Evolutionary conservation across 2,329 filamentous ascomycete species (phyloP).

Genomic region (Fusarium annulatum): DNA sequence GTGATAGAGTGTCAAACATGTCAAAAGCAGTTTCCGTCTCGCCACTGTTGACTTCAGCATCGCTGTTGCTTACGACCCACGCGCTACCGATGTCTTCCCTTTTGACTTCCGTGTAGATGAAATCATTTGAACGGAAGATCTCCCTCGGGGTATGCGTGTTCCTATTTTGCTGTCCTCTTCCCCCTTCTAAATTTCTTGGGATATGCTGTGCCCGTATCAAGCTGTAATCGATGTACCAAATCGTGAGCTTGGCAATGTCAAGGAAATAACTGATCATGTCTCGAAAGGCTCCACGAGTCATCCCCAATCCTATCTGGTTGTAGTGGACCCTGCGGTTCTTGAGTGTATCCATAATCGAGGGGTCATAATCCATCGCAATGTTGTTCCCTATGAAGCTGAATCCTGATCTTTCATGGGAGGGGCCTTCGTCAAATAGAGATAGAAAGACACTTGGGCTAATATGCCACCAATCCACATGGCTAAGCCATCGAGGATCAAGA

Average conservation of each 20-base stretch:
- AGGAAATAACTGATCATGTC: slow-evolving; percentile 4
- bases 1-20: slow-evolving; percentile 1
- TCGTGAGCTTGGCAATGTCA: neutral
- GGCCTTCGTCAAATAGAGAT: neutral
- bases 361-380: slow-evolving; percentile 23
- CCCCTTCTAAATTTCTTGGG: rapidly evolving
- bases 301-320: neutral
- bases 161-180: rapidly evolving
- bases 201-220: neutral
- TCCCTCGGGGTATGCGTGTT: rapidly evolving
- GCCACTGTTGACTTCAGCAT: neutral
- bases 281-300: neutral
- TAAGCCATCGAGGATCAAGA: slow-evolving; percentile 1
- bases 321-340: neutral
- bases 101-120: slow-evolving; percentile 7
- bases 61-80: neutral
- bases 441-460: neutral
- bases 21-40: neutral
- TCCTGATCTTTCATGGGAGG: no score
- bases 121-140: slow-evolving; percentile 7
- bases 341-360: neutral
- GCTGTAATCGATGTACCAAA: slow-evolving; percentile 26
- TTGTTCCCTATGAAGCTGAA: slow-evolving; percentile 14
- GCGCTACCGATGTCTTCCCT: neutral
- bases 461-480: neutral